Evolutionary conservation across 768 basidiomycete species (phyloP).

Genomic region (Rickenella mellea): DNA sequence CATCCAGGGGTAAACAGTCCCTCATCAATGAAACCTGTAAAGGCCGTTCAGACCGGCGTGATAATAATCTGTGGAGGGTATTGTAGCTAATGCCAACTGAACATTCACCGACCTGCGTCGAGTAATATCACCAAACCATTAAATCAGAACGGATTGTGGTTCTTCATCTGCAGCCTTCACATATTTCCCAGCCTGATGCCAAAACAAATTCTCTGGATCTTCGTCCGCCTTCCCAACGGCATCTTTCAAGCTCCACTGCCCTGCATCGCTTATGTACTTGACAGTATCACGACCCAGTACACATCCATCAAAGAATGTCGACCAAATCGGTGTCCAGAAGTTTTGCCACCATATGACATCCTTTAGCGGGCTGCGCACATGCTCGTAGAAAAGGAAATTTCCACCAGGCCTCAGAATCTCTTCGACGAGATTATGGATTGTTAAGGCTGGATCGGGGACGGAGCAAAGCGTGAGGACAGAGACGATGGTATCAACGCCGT

Average conservation of each 20-base stretch:
- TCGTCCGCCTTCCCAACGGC: conserved; percentile 44
- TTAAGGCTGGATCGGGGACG: conserved; percentile 43
- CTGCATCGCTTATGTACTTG: conserved; percentile 19
- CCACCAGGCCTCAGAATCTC: conserved; percentile 58
- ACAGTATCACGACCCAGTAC: conserved; percentile 33
- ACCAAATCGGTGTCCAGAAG: conserved; percentile 69
- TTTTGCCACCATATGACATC: conserved; percentile 66
- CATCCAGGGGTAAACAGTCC: too few relatives aligned
- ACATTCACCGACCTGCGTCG: too few relatives aligned
- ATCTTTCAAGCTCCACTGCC: conserved; percentile 38
- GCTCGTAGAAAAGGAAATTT: conserved; percentile 58
- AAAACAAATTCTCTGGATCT: conserved; percentile 47
- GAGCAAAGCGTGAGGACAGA: conserved; percentile 61
- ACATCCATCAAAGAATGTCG: conserved; percentile 51
- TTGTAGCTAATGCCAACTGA: too few relatives aligned
- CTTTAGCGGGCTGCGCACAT: conserved; percentile 42
- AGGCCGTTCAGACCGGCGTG: too few relatives aligned
- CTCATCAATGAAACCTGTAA: too few relatives aligned
- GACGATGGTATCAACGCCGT: conserved; percentile 49
- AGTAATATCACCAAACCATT: too few relatives aligned
- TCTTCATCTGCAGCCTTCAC: too few relatives aligned
- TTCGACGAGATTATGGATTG: conserved; percentile 34
- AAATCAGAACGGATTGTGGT: too few relatives aligned
- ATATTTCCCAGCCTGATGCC: conserved; percentile 49
- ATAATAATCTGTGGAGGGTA: too few relatives aligned